Percentiles rank a stretch among this genome's conserved stretches.
These are phyloP conservation scores for Nannochloropsis oceanica DNA, from an alignment of 108 stramenopile genomes.

Conservation along the genomic window DNA sequence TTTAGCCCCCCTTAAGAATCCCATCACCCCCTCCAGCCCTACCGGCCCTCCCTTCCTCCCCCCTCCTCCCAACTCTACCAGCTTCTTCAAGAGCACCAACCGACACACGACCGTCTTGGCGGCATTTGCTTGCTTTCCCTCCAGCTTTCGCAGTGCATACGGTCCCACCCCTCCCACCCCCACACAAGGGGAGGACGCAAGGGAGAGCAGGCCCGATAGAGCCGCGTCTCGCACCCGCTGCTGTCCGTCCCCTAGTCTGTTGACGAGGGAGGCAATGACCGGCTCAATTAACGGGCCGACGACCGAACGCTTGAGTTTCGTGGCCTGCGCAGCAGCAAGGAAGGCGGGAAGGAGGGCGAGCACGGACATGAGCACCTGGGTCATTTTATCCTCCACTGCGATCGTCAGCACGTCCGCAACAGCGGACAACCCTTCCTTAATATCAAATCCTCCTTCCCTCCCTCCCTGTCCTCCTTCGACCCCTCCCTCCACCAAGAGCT, in stretches of 20 bases:
- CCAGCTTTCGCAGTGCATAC: neutral
- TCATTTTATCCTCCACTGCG: slow-evolving; percentile 39
- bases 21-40: neutral
- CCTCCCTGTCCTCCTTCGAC: neutral
- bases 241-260: slow-evolving; percentile 34
- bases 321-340: neutral
- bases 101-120: neutral
- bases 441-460: slow-evolving; percentile 4
- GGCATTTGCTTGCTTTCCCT: neutral
- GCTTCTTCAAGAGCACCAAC: neutral
- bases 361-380: slow-evolving; percentile 26
- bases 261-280: slow-evolving; percentile 18
- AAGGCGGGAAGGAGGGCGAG: neutral
- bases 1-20: neutral
- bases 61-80: neutral
- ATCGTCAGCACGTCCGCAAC: slow-evolving; percentile 18
- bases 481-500: neutral
- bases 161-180: neutral
- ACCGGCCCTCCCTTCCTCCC: neutral
- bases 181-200: slow-evolving; percentile 14
- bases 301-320: neutral
- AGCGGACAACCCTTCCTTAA: slow-evolving; percentile 5
- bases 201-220: slow-evolving; percentile 11
- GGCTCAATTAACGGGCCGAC: neutral
- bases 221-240: slow-evolving; percentile 29